Evolutionary conservation across 257 asterid genomes (phyloP), one percentile per base, ranked within the genome.

Genomic region (Solanum virginianum): DNA sequence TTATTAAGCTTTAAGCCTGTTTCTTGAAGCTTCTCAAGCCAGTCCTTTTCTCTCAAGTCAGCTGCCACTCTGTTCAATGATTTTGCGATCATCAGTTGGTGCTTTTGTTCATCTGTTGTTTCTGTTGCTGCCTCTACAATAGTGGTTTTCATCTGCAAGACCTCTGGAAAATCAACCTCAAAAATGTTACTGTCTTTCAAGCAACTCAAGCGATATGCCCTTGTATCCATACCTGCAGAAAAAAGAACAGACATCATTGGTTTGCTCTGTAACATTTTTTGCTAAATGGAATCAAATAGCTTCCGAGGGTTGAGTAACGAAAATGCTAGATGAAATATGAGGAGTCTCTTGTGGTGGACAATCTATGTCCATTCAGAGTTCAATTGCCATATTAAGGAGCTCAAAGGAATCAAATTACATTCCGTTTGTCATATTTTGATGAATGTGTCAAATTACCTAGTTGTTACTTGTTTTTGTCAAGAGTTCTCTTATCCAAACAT

Each of bases 161-260:
- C 98, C 84, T 96, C 98, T 1, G 97, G 94, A 80, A 93, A 93
- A 86, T 96, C 99, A 53, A 96, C 94, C 92, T 96, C 99, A 84
- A 93, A 96, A 69, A 96, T 92, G 29, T 70, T 88, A 94, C 95
- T 94, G 41, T 93, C 95, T 72, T 91, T 93, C 87, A 96, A 89
- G 95, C 97, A 94, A 87, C 93, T 90, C 62, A 96, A 91, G 17
- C 99, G 96, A 80, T 93, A 94, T 18, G 98, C 94, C 87, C 99
- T 91, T 84, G 98, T 93, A 87, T 96, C 99, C 98, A 94, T 94
- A 71, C 99, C 99, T 94, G 96, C 93, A 88, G 87, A 89, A 83
- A 32, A 84, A 86, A 51, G 84, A 45, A 69, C 32, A 86, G 82
- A 84, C 36, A 54, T 85, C 84, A 70, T 84, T 29, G 49, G 83